A percentile compares a stretch with the other conserved stretches of the same genome.
Evolutionary conservation across 495 filamentous ascomycete genomes (phyloP).

Genomic region (Parmelia sp.): DNA sequence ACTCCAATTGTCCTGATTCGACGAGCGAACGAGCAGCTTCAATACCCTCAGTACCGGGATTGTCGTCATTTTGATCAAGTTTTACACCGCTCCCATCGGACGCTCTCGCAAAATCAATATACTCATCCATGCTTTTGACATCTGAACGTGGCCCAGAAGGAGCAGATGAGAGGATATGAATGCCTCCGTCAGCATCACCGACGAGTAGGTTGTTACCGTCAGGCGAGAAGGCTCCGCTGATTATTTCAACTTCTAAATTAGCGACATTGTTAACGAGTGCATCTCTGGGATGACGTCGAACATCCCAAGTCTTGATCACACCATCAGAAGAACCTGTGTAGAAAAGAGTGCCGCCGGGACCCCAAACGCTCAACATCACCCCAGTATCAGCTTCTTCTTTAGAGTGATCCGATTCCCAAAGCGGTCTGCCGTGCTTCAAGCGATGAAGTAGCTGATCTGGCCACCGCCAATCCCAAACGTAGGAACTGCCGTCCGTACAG

Average conservation of each 20-base stretch:
- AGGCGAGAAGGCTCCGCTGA: conserved; percentile 62
- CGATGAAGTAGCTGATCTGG: conserved; percentile 53
- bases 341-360: conserved; percentile 57
- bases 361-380: conserved; percentile 77
- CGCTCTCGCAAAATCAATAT: conserved; percentile 15
- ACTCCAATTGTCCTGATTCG: conserved; percentile 33
- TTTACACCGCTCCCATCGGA: conserved; percentile 15
- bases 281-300: conserved; percentile 52
- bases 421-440: conserved; percentile 61
- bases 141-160: conserved; percentile 22
- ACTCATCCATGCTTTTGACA: conserved; percentile 1
- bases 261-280: conserved; percentile 57
- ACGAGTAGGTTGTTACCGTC: conserved; percentile 66
- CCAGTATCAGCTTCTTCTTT: conserved; percentile 61
- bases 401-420: conserved; percentile 54
- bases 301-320: conserved; percentile 78
- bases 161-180: conserved; percentile 57
- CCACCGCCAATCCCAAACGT: conserved; percentile 75
- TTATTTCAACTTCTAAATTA: conserved; percentile 44
- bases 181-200: conserved; percentile 66
- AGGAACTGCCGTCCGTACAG: conserved; percentile 75
- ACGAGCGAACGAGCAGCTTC: conserved; percentile 31
- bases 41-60: conserved; percentile 28
- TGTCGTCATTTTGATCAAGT: conserved; percentile 9
- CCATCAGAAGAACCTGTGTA: conserved; percentile 93